Evolutionary conservation across 208 protist species (phyloP).

Genomic region (Strigomonas culicis): DNA sequence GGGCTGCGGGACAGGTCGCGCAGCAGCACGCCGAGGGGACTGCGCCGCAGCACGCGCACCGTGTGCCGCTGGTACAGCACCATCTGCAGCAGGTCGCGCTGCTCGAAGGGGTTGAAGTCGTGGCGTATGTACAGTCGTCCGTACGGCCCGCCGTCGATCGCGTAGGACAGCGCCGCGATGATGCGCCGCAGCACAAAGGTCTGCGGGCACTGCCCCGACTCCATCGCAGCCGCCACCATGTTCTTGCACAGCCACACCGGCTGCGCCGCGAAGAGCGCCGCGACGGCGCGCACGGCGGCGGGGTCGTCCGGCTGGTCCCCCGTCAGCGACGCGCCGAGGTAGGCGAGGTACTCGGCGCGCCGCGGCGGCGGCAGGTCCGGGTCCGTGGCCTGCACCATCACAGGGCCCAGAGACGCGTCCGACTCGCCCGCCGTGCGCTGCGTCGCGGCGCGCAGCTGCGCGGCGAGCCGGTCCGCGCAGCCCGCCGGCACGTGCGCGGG

Average conservation of each 20-base stretch:
- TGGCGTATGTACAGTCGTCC: conserved; percentile 71
- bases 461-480: too few relatives aligned
- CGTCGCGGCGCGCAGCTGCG: too few relatives aligned
- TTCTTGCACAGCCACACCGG: neutral
- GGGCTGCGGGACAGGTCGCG: conserved; percentile 65
- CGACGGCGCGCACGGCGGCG: neutral
- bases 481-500: too few relatives aligned
- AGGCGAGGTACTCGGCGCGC: conserved; percentile 10
- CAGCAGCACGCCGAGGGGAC: conserved; percentile 54
- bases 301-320: neutral
- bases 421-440: too few relatives aligned
- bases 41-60: conserved; percentile 50
- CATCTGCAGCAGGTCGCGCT: conserved; percentile 19
- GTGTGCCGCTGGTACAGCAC: conserved; percentile 47
- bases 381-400: too few relatives aligned
- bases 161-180: conserved; percentile 62
- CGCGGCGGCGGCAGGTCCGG: too few relatives aligned
- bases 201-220: neutral
- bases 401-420: too few relatives aligned
- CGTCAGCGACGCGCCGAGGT: neutral
- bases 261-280: neutral
- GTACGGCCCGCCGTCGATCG: conserved; percentile 68
- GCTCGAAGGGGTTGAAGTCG: conserved; percentile 73
- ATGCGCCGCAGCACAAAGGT: conserved; percentile 62
- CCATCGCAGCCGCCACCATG: neutral